Base-by-base conservation (phyloP, 176 grass and related monocot species). In the Aegilops sharonensis region DNA sequence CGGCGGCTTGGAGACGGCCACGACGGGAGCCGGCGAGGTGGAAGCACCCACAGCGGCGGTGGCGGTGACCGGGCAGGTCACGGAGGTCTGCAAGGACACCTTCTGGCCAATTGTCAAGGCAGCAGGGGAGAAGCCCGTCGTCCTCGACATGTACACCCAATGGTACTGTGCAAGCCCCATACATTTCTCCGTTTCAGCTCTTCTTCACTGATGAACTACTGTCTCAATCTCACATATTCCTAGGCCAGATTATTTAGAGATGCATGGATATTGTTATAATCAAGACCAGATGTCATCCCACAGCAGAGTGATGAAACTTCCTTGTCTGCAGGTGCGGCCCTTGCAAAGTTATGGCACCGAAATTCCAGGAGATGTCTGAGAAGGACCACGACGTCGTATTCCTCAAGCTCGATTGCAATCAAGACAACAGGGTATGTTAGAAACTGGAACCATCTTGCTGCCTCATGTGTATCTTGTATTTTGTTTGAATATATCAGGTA, bases 121-220 rank as follows among this genome's bases (percentile, higher is more conserved):
- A 32, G 92, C 97, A 78, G 94, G 85, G 60, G 66, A 89, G 20
- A 94, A 93, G 87, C 6, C 94, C 27, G 94, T 99, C 66, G 94
- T 99, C 63, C 90, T 99, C 13, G 97, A 99, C 82, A 97, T 99
- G 97, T 99, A 99, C 81, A 97, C 97, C 15, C 87, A 97, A 89
- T 99, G 97, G 97, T 99, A 90, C 40, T 54, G n/a, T 68, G 25
- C 23, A 27, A 74, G 35, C 23, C 66, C 75, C 37, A 57, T 47
- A 30, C 17, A 36, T 84, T 40, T 87, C 81, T 64, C 50, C 10
- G 4, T 50, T 63, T 61, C 32, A 59, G 43, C 18, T 43, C 7
- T 64, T 62, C n/a, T 83, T 25, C 70, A 54, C 39, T 29, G 7
- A 36, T 17, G 70, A 76, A 61, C 21, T 42, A 7, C 24, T n/a